phyloP scores from a whole-genome alignment of 306 rosid species.

The Gleditsia sinensis region DNA sequence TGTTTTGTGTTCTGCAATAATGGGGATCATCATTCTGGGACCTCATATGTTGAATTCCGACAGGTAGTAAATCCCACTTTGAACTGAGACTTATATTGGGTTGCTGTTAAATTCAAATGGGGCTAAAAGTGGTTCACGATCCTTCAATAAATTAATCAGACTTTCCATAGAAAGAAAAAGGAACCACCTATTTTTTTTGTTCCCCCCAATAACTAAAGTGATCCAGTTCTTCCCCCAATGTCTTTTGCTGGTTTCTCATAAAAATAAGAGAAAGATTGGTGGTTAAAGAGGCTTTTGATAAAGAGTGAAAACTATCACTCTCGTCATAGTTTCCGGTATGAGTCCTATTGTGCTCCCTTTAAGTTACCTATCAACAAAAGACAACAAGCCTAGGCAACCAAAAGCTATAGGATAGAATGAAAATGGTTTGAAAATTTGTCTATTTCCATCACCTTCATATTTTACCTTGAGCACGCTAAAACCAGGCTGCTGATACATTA shows the following conservation, averaged over 20 bases:
- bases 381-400: slow-evolving; percentile 10
- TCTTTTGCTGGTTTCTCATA: slow-evolving; percentile 66
- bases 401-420: slow-evolving; percentile 22
- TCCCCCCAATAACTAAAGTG: slow-evolving; percentile 72
- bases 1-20: not conserved
- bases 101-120: slow-evolving; percentile 38
- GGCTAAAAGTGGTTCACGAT: slow-evolving; percentile 43
- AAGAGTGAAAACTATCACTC: slow-evolving; percentile 61
- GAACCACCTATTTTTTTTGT: slow-evolving; percentile 44
- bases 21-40: slow-evolving; percentile 37
- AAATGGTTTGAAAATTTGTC: slow-evolving; percentile 24
- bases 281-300: slow-evolving; percentile 80
- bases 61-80: slow-evolving; percentile 29
- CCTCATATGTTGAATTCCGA: slow-evolving; percentile 19
- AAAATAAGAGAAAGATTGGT: slow-evolving; percentile 93
- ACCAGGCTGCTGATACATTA: slow-evolving; percentile 13
- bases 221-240: slow-evolving; percentile 76
- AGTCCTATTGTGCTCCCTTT: slow-evolving; percentile 32
- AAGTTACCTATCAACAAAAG: slow-evolving; percentile 8
- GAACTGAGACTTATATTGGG: slow-evolving; percentile 17
- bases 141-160: slow-evolving; percentile 52
- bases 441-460: not conserved
- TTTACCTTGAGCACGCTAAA: slow-evolving; percentile 9
- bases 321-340: slow-evolving; percentile 46
- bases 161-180: slow-evolving; percentile 52